These are phyloP conservation scores for Fusarium torreyae DNA, from an alignment of 2,329 filamentous ascomycete genomes.

Conservation along the genomic window DNA sequence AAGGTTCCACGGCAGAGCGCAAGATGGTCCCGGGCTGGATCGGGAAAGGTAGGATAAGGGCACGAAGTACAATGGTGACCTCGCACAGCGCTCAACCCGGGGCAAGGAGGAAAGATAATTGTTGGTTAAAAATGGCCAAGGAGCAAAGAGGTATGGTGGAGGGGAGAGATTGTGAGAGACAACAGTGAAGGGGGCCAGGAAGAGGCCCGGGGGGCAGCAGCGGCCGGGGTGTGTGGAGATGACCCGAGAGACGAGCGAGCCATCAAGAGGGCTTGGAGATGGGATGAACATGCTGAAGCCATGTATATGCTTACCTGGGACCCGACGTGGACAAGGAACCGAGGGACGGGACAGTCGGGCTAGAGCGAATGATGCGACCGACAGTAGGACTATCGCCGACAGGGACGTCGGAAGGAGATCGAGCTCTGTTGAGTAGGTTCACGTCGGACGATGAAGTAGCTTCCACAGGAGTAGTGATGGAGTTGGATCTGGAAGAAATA, in stretches of 20 bases:
- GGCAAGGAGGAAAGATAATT: constrained; percentile 32
- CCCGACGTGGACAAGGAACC: constrained; percentile 46
- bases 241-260: constrained; percentile 24
- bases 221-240: constrained; percentile 46
- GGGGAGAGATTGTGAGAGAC: constrained; percentile 46
- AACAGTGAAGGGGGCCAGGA: constrained; percentile 43
- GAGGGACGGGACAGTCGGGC: constrained; percentile 40
- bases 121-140: constrained; percentile 34
- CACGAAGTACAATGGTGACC: constrained; percentile 42
- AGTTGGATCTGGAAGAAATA: constrained; percentile 31
- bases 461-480: constrained; percentile 34
- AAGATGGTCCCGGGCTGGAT: constrained; percentile 32
- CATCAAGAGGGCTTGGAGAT: constrained; percentile 30
- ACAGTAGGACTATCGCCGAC: constrained; percentile 65
- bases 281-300: constrained; percentile 38
- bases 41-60: constrained; percentile 43
- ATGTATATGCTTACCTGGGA: constrained; percentile 49
- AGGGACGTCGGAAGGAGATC: constrained; percentile 44
- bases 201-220: constrained; percentile 40
- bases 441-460: constrained; percentile 24
- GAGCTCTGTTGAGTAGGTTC: constrained; percentile 28
- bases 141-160: constrained; percentile 40
- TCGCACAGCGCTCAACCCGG: constrained; percentile 45
- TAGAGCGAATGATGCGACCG: constrained; percentile 54
- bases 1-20: constrained; percentile 49